Conservation (phyloP, 75 land plant genomes). For the Larix kaempferi region DNA sequence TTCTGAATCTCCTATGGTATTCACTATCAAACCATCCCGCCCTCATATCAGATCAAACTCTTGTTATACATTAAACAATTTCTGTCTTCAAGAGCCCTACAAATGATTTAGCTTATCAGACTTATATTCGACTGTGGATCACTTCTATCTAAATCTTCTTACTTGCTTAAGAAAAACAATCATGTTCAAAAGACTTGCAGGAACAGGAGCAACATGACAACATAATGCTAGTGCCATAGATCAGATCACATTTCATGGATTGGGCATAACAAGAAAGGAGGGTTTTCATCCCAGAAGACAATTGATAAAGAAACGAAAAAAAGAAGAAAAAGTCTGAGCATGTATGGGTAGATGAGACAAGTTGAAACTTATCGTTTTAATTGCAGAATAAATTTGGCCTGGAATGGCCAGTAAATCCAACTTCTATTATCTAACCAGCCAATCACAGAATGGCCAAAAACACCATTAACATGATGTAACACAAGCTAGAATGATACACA, state of each 20-base stretch:
- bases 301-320: not conserved
- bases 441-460: not conserved
- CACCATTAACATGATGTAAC: not conserved
- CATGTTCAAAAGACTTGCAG: not conserved
- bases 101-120: not conserved
- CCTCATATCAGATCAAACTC: not conserved
- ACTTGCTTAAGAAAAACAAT: not conserved
- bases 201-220: not conserved
- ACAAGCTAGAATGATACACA: not conserved
- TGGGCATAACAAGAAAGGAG: not conserved
- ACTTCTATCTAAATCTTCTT: not conserved
- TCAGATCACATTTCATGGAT: not conserved
- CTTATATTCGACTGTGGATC: not conserved
- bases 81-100: not conserved
- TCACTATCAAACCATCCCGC: too few species aligned
- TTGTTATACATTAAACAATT: not conserved
- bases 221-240: not conserved
- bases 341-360: not conserved
- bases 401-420: not conserved
- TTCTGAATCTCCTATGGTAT: not conserved
- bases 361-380: not conserved
- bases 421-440: not conserved
- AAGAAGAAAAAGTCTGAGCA: not conserved
- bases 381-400: not conserved
- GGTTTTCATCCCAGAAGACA: not conserved